Percentiles rank a stretch among this genome's conserved stretches.
phyloP scores from a whole-genome alignment of 129 eudicot species.

The Daucus carota region DH1_v3.0 NC_030385.2:40811001-40811500 shows the following conservation, averaged over 20 bases:
- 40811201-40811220: not conserved
- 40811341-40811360: not conserved
- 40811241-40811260: not conserved
- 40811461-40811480: not conserved
- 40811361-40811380: not conserved
- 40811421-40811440: too few species aligned
- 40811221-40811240: not conserved
- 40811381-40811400: not conserved
- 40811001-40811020: not conserved
- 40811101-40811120: not conserved
- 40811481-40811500: not conserved
- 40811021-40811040: not conserved
- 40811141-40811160: not conserved
- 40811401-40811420: not conserved
- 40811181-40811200: not conserved
- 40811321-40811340: not conserved
- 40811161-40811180: not conserved
- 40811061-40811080: not conserved
- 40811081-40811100: not conserved
- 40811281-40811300: not conserved
- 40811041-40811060: not conserved
- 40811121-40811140: not conserved
- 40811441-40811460: not conserved
- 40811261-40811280: not conserved
- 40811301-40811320: not conserved